Evolutionary conservation across 2,329 filamentous ascomycete species (phyloP).

Genomic region (Epicoccum sorghinum): DNA sequence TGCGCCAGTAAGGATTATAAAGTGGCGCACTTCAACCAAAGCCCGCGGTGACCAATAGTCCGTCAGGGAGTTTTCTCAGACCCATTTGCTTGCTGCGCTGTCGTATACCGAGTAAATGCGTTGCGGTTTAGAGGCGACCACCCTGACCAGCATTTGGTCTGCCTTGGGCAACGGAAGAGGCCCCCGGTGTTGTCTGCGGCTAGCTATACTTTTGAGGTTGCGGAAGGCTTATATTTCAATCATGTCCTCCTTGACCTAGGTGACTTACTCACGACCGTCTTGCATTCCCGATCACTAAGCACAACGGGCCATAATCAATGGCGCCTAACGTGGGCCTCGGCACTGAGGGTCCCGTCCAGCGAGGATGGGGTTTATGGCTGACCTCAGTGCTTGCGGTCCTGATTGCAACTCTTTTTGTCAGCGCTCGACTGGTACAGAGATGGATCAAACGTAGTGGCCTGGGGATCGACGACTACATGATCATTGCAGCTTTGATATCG

Average conservation of each 20-base stretch:
- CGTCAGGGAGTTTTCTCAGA: background rate
- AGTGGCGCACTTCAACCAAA: background rate
- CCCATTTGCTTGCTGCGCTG: conserved; percentile 4
- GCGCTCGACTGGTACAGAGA: conserved; percentile 25
- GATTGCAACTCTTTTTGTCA: conserved; percentile 25
- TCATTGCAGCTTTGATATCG: conserved; percentile 26
- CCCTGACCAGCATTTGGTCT: background rate
- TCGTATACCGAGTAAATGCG: background rate
- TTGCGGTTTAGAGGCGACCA: background rate
- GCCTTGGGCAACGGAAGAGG: background rate
- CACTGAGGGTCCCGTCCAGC: conserved; percentile 26
- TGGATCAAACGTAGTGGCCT: conserved; percentile 24
- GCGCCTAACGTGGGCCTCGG: conserved; percentile 30
- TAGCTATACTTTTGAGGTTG: no score
- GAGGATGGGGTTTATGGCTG: conserved; percentile 32
- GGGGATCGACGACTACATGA: conserved; percentile 32
- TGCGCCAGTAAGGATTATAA: background rate
- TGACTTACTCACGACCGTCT: no score
- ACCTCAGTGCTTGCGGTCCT: conserved; percentile 29
- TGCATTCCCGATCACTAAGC: no score
- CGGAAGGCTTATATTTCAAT: no score
- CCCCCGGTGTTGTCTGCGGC: no score
- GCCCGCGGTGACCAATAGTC: background rate
- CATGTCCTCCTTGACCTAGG: no score
- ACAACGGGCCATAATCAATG: conserved; percentile 13